Evolutionary conservation across 345 rosid species (phyloP).

Genomic region (Litchi chinensis): DNA sequence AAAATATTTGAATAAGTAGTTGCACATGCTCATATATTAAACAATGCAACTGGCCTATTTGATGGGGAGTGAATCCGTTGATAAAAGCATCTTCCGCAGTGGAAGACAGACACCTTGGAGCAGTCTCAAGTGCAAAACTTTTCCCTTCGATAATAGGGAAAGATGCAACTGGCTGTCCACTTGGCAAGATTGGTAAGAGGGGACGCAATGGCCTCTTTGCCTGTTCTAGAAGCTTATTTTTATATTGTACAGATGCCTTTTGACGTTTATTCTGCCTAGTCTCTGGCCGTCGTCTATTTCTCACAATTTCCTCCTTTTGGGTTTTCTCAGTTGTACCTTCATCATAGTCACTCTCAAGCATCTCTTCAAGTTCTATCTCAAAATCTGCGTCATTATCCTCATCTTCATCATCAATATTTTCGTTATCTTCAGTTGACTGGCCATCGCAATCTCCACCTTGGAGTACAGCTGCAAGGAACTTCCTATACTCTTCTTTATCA

Average conservation of each 20-base stretch:
- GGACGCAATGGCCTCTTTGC: constrained; percentile 75
- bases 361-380: constrained; percentile 91
- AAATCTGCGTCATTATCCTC: constrained; percentile 91
- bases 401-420: constrained; percentile 65
- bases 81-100: constrained; percentile 34
- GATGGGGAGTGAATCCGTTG: constrained; percentile 65
- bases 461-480: constrained; percentile 91
- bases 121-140: constrained; percentile 32
- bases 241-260: constrained; percentile 45
- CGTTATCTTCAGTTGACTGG: constrained; percentile 40
- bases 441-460: constrained; percentile 56
- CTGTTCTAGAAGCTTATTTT: constrained; percentile 57
- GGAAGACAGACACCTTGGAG: constrained; percentile 27
- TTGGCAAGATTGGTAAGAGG: constrained; percentile 63
- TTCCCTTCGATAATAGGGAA: constrained; percentile 32
- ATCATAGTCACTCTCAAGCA: constrained; percentile 87
- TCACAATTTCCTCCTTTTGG: constrained; percentile 30
- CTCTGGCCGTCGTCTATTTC: constrained; percentile 57
- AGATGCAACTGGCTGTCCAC: constrained; percentile 31
- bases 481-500: constrained; percentile 86
- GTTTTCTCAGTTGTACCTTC: constrained; percentile 44
- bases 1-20: constrained; percentile 85
- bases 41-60: constrained; percentile 77
- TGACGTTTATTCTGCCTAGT: constrained; percentile 84
- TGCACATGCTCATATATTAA: constrained; percentile 85